Percentiles rank a stretch among this genome's conserved stretches.
phyloP scores from a whole-genome alignment of 495 filamentous ascomycete genomes.

The Tirmania nivea region DNA sequence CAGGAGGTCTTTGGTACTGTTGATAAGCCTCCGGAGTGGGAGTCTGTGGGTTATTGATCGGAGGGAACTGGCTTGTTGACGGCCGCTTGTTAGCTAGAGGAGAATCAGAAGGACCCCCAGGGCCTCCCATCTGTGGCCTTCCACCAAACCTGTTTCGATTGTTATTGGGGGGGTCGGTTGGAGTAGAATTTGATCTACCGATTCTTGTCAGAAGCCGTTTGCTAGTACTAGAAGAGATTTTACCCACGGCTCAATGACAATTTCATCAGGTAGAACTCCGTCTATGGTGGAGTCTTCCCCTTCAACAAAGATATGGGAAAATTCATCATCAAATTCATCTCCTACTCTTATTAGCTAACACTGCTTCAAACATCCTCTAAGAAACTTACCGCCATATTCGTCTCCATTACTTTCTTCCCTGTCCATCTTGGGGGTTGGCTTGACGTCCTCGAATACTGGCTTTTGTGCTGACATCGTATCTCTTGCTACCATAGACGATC shows the following conservation, averaged over 20 bases:
- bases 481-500: too few relatives aligned
- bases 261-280: constrained; percentile 15
- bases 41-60: not conserved
- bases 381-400: constrained; percentile 15
- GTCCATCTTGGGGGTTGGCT: not conserved
- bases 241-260: constrained; percentile 3
- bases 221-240: too few relatives aligned
- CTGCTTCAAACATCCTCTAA: not conserved
- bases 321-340: constrained; percentile 16
- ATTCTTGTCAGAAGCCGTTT: too few relatives aligned
- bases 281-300: constrained; percentile 9
- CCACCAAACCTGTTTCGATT: not conserved
- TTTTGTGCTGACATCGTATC: too few relatives aligned
- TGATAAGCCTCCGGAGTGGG: not conserved
- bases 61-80: not conserved
- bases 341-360: not conserved
- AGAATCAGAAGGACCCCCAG: not conserved
- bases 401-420: constrained; percentile 8
- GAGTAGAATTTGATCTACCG: too few relatives aligned
- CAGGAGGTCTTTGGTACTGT: not conserved
- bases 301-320: constrained; percentile 13
- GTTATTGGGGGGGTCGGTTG: too few relatives aligned
- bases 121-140: not conserved
- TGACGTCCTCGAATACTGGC: not conserved
- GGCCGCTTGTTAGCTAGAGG: not conserved